Evolutionary conservation across 2,329 filamentous ascomycete genomes (phyloP).

Genomic region (Lachnellula cervina): DNA sequence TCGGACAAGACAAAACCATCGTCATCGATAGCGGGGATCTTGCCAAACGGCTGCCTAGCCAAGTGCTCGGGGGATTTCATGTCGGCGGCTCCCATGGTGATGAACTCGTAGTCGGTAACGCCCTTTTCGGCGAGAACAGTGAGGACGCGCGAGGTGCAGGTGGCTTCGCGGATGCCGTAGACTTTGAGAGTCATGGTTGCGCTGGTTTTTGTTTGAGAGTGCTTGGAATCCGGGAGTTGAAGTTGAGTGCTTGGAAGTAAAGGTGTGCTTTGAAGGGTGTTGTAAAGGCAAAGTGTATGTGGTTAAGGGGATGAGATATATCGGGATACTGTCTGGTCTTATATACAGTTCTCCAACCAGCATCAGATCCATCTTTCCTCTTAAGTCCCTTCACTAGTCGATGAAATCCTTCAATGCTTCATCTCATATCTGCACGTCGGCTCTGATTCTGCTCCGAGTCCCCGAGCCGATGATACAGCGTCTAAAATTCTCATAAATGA

Average conservation of each 20-base stretch:
- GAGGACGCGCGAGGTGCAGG: constrained; percentile 28
- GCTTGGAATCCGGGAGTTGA: no score
- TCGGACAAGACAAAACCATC: constrained; percentile 31
- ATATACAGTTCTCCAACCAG: neutral
- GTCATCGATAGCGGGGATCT: constrained; percentile 34
- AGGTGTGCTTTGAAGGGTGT: neutral
- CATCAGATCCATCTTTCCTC: neutral
- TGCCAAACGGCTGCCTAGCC: constrained; percentile 33
- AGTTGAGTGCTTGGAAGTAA: no score
- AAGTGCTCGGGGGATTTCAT: constrained; percentile 26
- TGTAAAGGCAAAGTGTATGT: neutral
- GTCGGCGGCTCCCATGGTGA: constrained; percentile 22
- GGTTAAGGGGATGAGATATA: neutral
- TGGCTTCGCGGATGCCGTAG: constrained; percentile 26
- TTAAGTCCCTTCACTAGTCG: neutral
- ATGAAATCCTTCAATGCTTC: no score
- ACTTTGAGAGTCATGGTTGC: constrained; percentile 32
- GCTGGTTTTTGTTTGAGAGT: neutral
- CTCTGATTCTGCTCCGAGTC: no score
- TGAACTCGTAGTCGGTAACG: constrained; percentile 26
- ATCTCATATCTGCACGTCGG: no score
- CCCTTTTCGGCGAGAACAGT: constrained; percentile 29
- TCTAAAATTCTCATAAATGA: no score
- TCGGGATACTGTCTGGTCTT: neutral
- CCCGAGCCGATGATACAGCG: no score